Evolutionary conservation across 2,329 filamentous ascomycete genomes (phyloP), one percentile per base, ranked within the genome.

Genomic region (Ascochyta rabiei): DNA sequence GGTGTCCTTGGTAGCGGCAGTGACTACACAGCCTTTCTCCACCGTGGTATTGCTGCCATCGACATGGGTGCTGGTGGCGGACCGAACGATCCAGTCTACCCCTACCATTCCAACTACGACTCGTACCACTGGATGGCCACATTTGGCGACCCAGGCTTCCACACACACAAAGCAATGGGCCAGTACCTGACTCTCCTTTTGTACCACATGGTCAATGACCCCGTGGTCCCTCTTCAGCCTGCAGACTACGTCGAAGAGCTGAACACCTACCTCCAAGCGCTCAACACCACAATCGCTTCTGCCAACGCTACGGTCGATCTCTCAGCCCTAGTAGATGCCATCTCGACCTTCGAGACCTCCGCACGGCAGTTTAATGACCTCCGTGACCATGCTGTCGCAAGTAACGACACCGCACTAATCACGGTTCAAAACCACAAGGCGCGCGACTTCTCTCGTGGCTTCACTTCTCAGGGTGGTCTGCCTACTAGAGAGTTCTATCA

Each of bases 71-170:
- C 75, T 24, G 72, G 69, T 6, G 65, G 61, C 2, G 74, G 74
- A 4, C 67, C 71, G 3, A 63, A 67, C 1, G 77, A 79, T 39
- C 74, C 79, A 0, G 66, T 82, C 8, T 82, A 81, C 50, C 79
- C 74, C 26, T 81, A 81, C 62, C 79, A 81, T 60, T 77, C 74
- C 24, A 75, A 72, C 62, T 82, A 81, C 69, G 69, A 81, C 57
- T 69, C 73, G 28, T 82, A 80, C 56, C 75, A 79, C 53, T 84
- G 81, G 81, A 83, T 84, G 80, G 61, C 68, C 0, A 78, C 72
- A 0, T 83, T 77, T 52, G 81, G 80, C 5, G 81, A 84, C 60
- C 80, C 80, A 0, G 80, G 77, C 2, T 83, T 82, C 64, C 66
- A 74, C 40, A 75, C 77, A 1, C 81, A 84, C 60, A 75, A 76